Conservation (phyloP, 2,329 filamentous ascomycete species). For the Phyllosticta ampelicida region DNA sequence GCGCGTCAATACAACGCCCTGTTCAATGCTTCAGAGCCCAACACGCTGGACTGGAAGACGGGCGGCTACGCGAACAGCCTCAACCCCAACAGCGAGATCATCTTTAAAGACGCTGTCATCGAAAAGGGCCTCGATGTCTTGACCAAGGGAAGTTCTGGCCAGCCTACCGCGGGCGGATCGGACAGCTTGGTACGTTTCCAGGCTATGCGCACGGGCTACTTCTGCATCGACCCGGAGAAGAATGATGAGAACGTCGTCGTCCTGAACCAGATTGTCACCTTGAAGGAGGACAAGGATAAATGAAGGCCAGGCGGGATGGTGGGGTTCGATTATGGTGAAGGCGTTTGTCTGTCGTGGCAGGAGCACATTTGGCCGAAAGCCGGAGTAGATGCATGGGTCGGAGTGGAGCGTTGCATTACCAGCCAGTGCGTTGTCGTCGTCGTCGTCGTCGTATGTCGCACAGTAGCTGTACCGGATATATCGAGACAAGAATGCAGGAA, state of each 20-base stretch:
- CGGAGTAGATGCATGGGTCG: too few species aligned
- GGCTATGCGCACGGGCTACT: conserved; percentile 79
- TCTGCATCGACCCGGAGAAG: conserved; percentile 68
- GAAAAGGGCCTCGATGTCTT: conserved; percentile 79
- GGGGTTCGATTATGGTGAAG: neutral
- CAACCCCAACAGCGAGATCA: conserved; percentile 70
- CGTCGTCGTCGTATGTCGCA: too few species aligned
- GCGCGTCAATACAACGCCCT: conserved; percentile 70
- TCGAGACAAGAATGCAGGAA: too few species aligned
- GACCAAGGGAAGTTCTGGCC: conserved; percentile 56
- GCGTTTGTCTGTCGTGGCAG: neutral
- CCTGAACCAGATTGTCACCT: conserved; percentile 72
- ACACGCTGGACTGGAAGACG: conserved; percentile 52
- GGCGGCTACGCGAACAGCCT: conserved; percentile 77
- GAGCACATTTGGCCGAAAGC: neutral
- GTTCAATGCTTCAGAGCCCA: conserved; percentile 79
- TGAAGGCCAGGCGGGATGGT: neutral
- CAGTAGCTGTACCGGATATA: too few species aligned
- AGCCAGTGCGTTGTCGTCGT: too few species aligned
- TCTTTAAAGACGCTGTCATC: conserved; percentile 68
- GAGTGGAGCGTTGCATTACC: too few species aligned
- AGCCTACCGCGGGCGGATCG: conserved; percentile 41
- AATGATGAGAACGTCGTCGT: conserved; percentile 66
- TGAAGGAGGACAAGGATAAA: conserved; percentile 62
- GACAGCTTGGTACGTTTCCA: conserved; percentile 67